A percentile compares a stretch with the other conserved stretches of the same genome.
Conservation (phyloP, 495 filamentous ascomycete genomes). For the Cladorrhinum samala region DNA sequence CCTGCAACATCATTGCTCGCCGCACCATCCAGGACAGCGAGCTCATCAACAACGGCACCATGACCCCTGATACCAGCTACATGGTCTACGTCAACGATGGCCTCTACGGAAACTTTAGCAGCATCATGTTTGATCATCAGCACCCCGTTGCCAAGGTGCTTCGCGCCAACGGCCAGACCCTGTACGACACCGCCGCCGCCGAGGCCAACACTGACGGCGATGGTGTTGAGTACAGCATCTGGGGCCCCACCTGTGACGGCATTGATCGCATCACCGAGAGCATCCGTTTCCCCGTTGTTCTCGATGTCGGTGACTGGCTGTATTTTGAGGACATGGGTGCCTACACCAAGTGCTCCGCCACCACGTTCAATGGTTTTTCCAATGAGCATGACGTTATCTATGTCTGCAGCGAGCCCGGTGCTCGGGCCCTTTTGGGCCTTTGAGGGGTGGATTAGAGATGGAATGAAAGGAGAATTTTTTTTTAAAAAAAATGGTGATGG, state of each 20-base stretch:
- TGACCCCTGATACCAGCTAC: constrained; percentile 55
- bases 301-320: constrained; percentile 94
- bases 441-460: not conserved
- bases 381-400: constrained; percentile 90
- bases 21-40: constrained; percentile 59
- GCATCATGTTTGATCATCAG: constrained; percentile 99
- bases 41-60: constrained; percentile 29
- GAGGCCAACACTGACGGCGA: constrained; percentile 25
- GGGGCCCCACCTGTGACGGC: constrained; percentile 96
- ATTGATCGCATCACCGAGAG: constrained; percentile 86
- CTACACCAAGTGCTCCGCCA: constrained; percentile 95
- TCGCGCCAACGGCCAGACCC: constrained; percentile 49
- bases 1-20: constrained; percentile 91
- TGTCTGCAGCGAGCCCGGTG: constrained; percentile 86
- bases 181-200: constrained; percentile 40
- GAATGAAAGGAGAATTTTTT: not conserved
- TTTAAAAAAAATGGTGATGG: not conserved
- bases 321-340: constrained; percentile 99
- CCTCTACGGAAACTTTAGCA: constrained; percentile 95
- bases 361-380: constrained; percentile 96
- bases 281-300: constrained; percentile 60
- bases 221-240: constrained; percentile 77
- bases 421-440: constrained; percentile 61
- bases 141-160: constrained; percentile 79
- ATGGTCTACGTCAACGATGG: constrained; percentile 98